phyloP scores from a whole-genome alignment of 495 filamentous ascomycete genomes.

The Lineolata rhizophorae region DNA sequence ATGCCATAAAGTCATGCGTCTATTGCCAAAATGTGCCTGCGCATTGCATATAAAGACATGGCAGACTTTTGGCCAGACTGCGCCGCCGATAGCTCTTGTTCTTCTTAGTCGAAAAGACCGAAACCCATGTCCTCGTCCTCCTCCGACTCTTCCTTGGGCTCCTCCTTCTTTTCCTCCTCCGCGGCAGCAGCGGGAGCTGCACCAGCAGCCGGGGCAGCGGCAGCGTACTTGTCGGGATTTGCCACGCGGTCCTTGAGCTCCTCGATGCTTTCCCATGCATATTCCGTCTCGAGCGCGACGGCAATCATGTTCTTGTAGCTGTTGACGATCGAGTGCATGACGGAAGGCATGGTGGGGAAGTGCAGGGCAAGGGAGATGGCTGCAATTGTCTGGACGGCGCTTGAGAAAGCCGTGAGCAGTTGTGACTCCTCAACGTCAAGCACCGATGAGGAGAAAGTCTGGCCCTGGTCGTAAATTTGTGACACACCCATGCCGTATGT shows the following conservation, averaged over 20 bases:
- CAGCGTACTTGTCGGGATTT: conserved; percentile 87
- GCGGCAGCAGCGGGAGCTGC: conserved; percentile 23
- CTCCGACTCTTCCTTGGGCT: conserved; percentile 34
- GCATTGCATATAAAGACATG: conserved; percentile 5
- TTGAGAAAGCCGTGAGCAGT: conserved; percentile 63
- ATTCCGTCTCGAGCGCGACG: conserved; percentile 75
- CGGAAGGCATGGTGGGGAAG: conserved; percentile 91
- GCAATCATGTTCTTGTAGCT: conserved; percentile 90
- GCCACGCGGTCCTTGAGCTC: conserved; percentile 97
- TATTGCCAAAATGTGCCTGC: not conserved
- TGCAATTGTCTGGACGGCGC: conserved; percentile 71
- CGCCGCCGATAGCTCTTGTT: not conserved
- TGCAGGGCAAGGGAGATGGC: conserved; percentile 72
- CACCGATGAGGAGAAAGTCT: conserved; percentile 63
- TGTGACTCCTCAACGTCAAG: conserved; percentile 87
- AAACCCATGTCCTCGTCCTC: conserved; percentile 36
- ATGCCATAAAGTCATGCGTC: too few relatives aligned
- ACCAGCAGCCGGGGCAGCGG: conserved; percentile 39
- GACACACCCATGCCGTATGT: conserved; percentile 94
- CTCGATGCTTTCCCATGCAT: conserved; percentile 87
- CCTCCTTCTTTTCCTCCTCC: conserved; percentile 23
- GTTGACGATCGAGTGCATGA: conserved; percentile 91
- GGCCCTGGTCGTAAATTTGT: conserved; percentile 92
- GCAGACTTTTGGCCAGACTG: not conserved
- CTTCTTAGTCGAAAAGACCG: conserved; percentile 39